Evolutionary conservation across 2,329 filamentous ascomycete species (phyloP).

Genomic region (Xylaria sp.): DNA sequence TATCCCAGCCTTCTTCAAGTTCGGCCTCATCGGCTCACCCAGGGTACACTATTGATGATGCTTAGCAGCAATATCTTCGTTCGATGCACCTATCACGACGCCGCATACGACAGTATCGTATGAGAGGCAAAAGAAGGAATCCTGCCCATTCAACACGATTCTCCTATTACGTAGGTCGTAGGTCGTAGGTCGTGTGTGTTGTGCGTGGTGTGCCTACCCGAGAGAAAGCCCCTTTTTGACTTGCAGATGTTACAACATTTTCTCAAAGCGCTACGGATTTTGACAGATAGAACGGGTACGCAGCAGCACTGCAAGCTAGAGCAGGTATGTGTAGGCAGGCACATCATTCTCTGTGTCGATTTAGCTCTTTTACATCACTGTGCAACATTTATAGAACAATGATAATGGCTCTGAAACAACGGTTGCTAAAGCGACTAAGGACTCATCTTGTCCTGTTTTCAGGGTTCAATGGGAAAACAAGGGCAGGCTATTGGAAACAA

Average conservation of each 20-base stretch:
- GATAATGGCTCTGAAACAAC: neutral
- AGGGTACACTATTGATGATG: neutral
- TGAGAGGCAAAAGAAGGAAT: neutral
- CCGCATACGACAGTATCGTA: neutral
- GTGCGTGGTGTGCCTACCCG: neutral
- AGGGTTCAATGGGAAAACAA: neutral
- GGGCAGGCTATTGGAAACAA: neutral
- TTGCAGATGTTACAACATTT: neutral
- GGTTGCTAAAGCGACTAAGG: neutral
- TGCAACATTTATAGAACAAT: neutral
- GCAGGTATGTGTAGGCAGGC: neutral
- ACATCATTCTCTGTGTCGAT: neutral
- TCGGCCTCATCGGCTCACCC: neutral
- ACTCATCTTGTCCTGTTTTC: neutral
- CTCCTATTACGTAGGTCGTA: neutral
- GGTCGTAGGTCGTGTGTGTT: neutral
- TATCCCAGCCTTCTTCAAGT: neutral
- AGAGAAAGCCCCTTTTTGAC: neutral
- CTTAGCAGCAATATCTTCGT: neutral
- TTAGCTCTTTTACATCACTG: neutral
- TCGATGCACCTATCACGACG: neutral
- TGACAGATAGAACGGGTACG: neutral
- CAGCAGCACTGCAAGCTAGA: neutral
- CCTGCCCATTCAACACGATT: neutral
- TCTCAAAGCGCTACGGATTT: neutral